These are phyloP conservation scores for Cucumis melo DNA, from an alignment of 306 rosid genomes.

Conservation along the genomic window DNA sequence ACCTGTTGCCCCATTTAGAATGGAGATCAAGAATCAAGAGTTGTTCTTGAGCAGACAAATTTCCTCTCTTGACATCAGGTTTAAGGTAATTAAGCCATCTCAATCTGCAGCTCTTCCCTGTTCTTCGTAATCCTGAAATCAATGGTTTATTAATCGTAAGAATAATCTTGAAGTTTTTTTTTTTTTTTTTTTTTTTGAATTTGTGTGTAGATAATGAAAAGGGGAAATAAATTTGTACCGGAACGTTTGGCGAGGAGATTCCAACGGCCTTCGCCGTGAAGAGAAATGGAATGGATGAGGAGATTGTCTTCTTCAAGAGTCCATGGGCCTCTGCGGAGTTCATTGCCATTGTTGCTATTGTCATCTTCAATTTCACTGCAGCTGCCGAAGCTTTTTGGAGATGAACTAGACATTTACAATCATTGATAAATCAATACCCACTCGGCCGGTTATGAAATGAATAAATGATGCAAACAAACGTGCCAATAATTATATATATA, in stretches of 20 bases:
- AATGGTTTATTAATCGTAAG: not conserved
- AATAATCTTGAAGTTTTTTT: no score
- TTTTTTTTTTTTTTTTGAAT: no score
- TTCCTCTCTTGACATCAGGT: constrained; percentile 62
- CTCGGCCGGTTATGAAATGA: not conserved
- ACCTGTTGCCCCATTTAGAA: constrained; percentile 68
- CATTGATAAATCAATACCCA: not conserved
- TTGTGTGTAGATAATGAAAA: no score
- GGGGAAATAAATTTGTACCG: constrained; percentile 22
- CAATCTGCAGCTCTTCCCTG: not conserved
- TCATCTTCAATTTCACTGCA: not conserved
- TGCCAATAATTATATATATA: not conserved
- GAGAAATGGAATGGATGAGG: constrained; percentile 32
- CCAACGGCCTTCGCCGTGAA: constrained; percentile 62
- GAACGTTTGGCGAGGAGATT: constrained; percentile 47
- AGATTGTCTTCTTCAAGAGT: constrained; percentile 49
- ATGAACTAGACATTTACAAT: not conserved
- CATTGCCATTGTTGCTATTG: constrained; percentile 5
- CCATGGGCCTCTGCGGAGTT: constrained; percentile 64
- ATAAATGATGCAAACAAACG: not conserved
- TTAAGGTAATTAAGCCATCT: not conserved
- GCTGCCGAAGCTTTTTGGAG: not conserved
- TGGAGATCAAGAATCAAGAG: constrained; percentile 56
- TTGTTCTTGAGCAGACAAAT: constrained; percentile 46
- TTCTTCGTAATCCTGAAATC: not conserved